Conservation (phyloP, 2,329 filamentous ascomycete genomes). For the Fusarium robinianum region DNA sequence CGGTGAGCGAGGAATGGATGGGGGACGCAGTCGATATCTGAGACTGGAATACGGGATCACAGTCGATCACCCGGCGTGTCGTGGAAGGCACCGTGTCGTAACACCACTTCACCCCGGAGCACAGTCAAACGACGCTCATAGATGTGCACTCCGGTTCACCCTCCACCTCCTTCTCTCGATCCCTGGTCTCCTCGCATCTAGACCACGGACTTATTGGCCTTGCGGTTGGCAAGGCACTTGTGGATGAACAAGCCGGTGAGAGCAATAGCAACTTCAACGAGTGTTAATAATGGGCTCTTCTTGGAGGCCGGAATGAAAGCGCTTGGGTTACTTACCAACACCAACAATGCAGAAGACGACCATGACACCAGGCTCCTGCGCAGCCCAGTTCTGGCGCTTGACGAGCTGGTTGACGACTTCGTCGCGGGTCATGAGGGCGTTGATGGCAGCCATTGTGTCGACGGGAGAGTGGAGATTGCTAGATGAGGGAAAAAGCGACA, state of each 20-base stretch:
- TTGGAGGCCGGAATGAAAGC: background rate
- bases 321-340: constrained; percentile 40
- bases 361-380: constrained; percentile 46
- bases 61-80: constrained; percentile 39
- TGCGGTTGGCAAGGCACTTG: constrained; percentile 42
- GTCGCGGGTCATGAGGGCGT: constrained; percentile 45
- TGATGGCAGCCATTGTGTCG: constrained; percentile 50
- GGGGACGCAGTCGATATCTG: constrained; percentile 31
- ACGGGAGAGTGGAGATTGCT: constrained; percentile 37
- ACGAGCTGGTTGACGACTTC: constrained; percentile 44
- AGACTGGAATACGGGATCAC: constrained; percentile 37
- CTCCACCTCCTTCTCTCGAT: constrained; percentile 31
- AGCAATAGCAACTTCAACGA: constrained; percentile 39
- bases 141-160: constrained; percentile 28
- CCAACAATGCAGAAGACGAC: constrained; percentile 51
- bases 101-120: constrained; percentile 33
- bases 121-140: constrained; percentile 23
- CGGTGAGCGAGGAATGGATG: constrained; percentile 29
- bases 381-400: constrained; percentile 50
- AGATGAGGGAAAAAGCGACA: constrained; percentile 14
- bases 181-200: constrained; percentile 22
- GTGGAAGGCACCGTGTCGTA: constrained; percentile 34
- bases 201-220: constrained; percentile 40
- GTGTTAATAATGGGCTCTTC: constrained; percentile 22
- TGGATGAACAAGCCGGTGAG: constrained; percentile 40